Conservation (phyloP, 345 rosid genomes). For the Raphanus raphanistrum region DNA sequence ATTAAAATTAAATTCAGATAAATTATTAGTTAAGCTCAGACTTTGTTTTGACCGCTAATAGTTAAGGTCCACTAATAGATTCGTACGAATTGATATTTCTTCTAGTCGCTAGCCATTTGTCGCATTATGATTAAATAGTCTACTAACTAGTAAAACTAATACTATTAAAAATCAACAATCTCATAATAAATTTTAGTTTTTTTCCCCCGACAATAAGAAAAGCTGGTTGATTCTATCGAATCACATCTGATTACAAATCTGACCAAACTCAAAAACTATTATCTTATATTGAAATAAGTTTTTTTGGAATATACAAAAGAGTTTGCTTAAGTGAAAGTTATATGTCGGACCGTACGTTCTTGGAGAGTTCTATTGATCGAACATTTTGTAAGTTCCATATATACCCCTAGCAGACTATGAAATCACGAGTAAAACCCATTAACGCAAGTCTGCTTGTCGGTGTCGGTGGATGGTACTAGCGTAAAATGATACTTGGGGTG, state of each 20-base stretch:
- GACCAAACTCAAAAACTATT: constrained; percentile 23
- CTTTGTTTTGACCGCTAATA: constrained; percentile 30
- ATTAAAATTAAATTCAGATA: not conserved
- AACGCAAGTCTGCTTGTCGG: constrained; percentile 31
- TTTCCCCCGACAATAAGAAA: constrained; percentile 22
- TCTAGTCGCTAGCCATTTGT: not conserved
- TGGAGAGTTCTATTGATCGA: constrained; percentile 13
- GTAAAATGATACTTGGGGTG: constrained; percentile 7
- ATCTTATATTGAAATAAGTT: not conserved
- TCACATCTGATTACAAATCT: constrained; percentile 36
- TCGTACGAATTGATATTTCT: not conserved
- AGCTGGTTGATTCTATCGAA: constrained; percentile 31
- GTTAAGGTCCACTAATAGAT: constrained; percentile 22
- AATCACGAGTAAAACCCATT: constrained; percentile 40
- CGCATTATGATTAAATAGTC: not conserved
- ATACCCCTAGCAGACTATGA: constrained; percentile 20
- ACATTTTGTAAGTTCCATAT: not conserved
- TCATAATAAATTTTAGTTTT: not conserved
- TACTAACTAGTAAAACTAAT: not conserved
- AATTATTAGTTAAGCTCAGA: not conserved
- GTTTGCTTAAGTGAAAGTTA: constrained; percentile 22
- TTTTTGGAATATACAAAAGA: constrained; percentile 17
- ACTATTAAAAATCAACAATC: not conserved
- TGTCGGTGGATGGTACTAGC: constrained; percentile 33
- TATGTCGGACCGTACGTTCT: constrained; percentile 37